Evolutionary conservation across 2,329 filamentous ascomycete species (phyloP).

Genomic region (Colletotrichum ledebouriae): DNA sequence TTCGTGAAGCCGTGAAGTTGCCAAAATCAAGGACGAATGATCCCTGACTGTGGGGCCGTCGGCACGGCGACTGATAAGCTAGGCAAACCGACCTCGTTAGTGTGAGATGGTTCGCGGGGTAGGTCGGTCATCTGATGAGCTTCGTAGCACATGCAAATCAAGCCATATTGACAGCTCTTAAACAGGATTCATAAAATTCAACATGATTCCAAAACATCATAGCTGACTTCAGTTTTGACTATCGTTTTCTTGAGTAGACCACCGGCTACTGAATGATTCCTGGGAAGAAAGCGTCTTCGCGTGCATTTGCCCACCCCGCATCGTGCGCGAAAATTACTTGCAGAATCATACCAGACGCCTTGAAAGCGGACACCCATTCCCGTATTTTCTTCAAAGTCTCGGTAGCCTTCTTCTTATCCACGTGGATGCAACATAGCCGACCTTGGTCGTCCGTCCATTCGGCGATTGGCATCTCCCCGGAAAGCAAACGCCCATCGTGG

Average conservation of each 20-base stretch:
- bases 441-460: slow-evolving; percentile 12
- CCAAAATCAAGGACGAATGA: too few species aligned
- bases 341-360: neutral
- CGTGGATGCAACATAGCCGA: slow-evolving; percentile 13
- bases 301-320: neutral
- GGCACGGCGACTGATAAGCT: too few species aligned
- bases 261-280: neutral
- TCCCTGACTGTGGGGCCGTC: too few species aligned
- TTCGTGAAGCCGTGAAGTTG: too few species aligned
- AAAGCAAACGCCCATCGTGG: slow-evolving; percentile 20
- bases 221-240: neutral
- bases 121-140: too few species aligned
- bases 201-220: neutral
- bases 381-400: slow-evolving; percentile 6
- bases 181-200: neutral
- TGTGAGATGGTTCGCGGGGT: too few species aligned
- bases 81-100: too few species aligned
- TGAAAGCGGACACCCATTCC: neutral
- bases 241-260: neutral
- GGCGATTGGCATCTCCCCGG: slow-evolving; percentile 3
- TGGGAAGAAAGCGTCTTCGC: neutral
- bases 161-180: too few species aligned
- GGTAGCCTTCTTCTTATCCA: slow-evolving; percentile 12
- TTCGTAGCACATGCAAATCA: too few species aligned
- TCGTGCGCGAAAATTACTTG: neutral